Evolutionary conservation across 73 alveolate genomes (phyloP).

Genomic region (Paramecium tetraurelia): DNA sequence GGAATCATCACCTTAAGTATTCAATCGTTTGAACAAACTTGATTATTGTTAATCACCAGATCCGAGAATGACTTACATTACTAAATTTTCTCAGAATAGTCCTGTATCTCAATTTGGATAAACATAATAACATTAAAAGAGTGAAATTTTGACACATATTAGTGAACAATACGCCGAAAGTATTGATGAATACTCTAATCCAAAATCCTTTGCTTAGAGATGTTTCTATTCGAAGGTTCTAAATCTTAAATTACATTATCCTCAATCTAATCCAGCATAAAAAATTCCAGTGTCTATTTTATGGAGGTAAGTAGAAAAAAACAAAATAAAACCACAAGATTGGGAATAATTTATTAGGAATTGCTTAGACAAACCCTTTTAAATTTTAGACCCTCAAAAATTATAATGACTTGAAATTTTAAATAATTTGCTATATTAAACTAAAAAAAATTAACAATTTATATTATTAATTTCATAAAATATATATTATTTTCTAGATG

Average conservation of each 20-base stretch:
- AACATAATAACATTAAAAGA: background rate
- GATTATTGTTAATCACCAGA: background rate
- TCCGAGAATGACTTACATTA: background rate
- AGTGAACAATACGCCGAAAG: background rate
- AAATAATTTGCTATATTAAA: background rate
- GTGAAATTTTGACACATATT: constrained; percentile 8
- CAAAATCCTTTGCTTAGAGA: background rate
- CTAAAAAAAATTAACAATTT: background rate
- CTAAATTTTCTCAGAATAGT: constrained; percentile 23
- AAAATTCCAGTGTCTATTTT: background rate
- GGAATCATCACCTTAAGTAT: background rate
- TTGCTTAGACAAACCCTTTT: background rate
- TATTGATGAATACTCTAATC: background rate
- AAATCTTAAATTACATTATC: background rate
- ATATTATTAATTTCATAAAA: too few species aligned
- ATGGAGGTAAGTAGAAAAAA: background rate
- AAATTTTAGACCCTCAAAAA: background rate
- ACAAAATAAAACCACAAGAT: background rate
- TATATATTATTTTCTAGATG: too few species aligned
- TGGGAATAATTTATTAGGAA: background rate
- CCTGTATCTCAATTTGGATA: background rate
- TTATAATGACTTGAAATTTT: background rate
- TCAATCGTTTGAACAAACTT: background rate
- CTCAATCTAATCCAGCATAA: background rate
- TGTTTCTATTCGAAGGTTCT: background rate